A percentile compares a stretch with the other conserved stretches of the same genome.
Conservation (phyloP, 192 early-diverging fungal species). For the Haplosporangium gracile region DNA sequence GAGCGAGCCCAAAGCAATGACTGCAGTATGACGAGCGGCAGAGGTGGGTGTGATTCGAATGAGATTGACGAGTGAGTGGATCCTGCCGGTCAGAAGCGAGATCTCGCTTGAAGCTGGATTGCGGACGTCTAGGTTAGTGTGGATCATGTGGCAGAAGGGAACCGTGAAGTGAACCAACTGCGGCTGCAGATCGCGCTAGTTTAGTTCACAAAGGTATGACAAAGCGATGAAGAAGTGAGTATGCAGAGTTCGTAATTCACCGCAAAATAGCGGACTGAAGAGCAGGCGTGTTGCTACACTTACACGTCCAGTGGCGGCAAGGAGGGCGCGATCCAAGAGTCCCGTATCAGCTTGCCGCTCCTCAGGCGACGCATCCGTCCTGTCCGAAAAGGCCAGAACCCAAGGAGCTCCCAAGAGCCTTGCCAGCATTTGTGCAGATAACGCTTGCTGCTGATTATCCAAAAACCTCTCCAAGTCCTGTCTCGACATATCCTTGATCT, state of each 20-base stretch:
- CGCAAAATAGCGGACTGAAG: no score
- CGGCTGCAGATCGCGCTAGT: slow-evolving; percentile 42
- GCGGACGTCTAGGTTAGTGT: slow-evolving; percentile 45
- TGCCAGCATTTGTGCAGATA: slow-evolving; percentile 21
- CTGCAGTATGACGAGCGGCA: slow-evolving; percentile 49
- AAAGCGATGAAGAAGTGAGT: background rate
- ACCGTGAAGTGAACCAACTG: slow-evolving; percentile 52
- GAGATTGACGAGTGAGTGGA: slow-evolving; percentile 51
- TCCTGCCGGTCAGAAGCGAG: slow-evolving; percentile 42
- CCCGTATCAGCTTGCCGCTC: slow-evolving; percentile 41
- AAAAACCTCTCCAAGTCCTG: slow-evolving; percentile 24
- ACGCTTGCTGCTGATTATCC: slow-evolving; percentile 25
- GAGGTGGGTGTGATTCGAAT: slow-evolving; percentile 50
- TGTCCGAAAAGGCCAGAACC: slow-evolving; percentile 49
- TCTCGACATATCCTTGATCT: slow-evolving; percentile 28
- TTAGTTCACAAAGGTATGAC: background rate
- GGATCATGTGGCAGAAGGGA: slow-evolving; percentile 51
- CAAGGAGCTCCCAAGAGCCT: slow-evolving; percentile 49
- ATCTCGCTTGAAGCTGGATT: slow-evolving; percentile 48
- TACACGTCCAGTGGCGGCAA: slow-evolving; percentile 36
- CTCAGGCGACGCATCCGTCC: slow-evolving; percentile 21
- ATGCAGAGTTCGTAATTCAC: background rate
- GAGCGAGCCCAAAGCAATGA: slow-evolving; percentile 36
- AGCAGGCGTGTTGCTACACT: background rate
- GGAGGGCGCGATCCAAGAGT: slow-evolving; percentile 23